phyloP scores from a whole-genome alignment of 2,329 filamentous ascomycete genomes.

The Talaromyces piceae region DNA sequence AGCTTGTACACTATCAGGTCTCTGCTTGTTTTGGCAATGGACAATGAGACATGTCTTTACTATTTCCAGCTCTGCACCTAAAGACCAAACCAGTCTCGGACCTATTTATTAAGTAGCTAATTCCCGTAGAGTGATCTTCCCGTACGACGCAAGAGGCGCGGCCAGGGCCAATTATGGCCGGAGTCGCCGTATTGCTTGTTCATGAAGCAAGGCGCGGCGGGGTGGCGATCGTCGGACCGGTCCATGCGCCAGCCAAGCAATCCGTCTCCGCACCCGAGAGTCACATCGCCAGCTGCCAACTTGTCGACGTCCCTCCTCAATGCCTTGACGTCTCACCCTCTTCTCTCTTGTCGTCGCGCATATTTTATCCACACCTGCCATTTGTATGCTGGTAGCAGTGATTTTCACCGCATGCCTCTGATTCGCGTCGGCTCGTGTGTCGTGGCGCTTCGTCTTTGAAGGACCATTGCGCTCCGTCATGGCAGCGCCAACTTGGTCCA shows the following conservation, averaged over 20 bases:
- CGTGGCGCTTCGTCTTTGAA: conserved; percentile 6
- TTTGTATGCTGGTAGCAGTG: no score
- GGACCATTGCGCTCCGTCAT: conserved; percentile 4
- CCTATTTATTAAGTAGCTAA: no score
- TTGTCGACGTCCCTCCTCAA: background rate
- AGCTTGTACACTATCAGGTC: background rate
- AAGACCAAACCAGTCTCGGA: background rate
- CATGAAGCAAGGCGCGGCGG: background rate
- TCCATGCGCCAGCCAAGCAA: background rate
- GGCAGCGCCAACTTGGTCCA: conserved; percentile 1
- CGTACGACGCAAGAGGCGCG: background rate
- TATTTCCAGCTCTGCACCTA: background rate
- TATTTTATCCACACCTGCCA: no score
- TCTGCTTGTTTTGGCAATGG: background rate
- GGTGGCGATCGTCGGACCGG: background rate
- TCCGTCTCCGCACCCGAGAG: background rate
- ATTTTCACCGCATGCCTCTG: background rate
- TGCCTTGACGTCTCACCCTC: no score
- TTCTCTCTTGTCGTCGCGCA: no score
- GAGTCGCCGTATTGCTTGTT: background rate
- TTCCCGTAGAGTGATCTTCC: no score
- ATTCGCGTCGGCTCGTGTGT: background rate
- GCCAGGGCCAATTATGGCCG: background rate
- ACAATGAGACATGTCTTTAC: background rate
- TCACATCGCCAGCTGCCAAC: background rate